Conservation (phyloP, 345 rosid genomes). For the Eucalyptus tenuipes region DNA sequence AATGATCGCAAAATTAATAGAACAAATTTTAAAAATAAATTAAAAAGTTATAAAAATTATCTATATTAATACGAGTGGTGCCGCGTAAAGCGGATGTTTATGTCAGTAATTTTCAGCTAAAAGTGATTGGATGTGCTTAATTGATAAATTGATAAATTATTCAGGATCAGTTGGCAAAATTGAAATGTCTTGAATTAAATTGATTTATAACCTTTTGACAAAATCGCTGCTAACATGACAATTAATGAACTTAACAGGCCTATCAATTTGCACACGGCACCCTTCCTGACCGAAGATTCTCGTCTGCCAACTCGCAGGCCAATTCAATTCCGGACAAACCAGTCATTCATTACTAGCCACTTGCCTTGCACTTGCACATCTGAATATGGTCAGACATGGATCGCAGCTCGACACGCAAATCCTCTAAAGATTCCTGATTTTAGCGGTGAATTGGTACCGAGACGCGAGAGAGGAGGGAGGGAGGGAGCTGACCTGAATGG, state of each 20-base stretch:
- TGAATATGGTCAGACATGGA: not conserved
- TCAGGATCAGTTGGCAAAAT: fast-evolving
- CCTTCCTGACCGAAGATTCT: not conserved
- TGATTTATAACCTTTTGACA: too few species aligned
- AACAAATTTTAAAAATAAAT: too few species aligned
- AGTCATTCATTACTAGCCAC: too few species aligned
- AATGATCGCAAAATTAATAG: too few species aligned
- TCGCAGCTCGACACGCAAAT: not conserved
- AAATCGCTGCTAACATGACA: fast-evolving
- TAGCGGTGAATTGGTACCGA: too few species aligned
- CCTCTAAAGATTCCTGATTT: not conserved
- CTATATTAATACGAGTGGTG: fast-evolving
- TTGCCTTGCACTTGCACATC: too few species aligned
- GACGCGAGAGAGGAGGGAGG: not conserved
- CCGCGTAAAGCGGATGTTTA: fast-evolving
- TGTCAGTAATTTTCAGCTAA: too few species aligned
- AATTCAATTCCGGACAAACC: too few species aligned
- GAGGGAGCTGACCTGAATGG: conserved; percentile 44
- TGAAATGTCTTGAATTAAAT: too few species aligned
- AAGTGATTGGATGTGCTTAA: fast-evolving
- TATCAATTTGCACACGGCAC: not conserved
- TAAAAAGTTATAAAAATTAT: too few species aligned
- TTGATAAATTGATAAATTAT: too few species aligned
- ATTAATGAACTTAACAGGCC: not conserved
- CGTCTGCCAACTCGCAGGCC: not conserved